Base-by-base conservation (phyloP, 805 yeast genomes). In the Sugiyamaella marilandica region DNA sequence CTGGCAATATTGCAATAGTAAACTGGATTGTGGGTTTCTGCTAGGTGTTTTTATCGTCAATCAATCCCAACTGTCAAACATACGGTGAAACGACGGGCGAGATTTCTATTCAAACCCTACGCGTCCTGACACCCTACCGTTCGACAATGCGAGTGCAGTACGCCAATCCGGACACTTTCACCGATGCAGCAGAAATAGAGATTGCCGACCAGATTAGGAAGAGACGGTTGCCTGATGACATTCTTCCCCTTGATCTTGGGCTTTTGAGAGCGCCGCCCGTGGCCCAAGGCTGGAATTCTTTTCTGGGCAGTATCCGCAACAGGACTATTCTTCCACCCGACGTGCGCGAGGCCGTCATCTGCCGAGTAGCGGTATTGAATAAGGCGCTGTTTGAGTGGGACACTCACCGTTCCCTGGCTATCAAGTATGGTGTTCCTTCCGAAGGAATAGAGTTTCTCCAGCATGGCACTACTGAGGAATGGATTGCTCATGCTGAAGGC, bases 351-450 rank as follows among this genome's bases (percentile, higher is more conserved):
- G n/a, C 44, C 26, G 48, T 47, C 19, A 50, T 50, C 13, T 39
- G 53, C 31, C 19, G 53, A 5, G 53, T 50, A 10, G 53, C 48
- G 5, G 41, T 18, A n/a, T 32, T 50, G 36, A 50, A 50, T 31
- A 44, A 35, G 41, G 53, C 53, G 14, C 34, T 39, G 14, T 50
- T 18, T 35, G 53, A 45, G 13, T 50, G 53, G 53, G 53, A 50
- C n/a, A 11, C 26, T 2, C 53, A 50, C 24, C 4, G 21, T 11
- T 18, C 14, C n/a, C 13, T 44, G 3, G 53, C 53, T 5, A n/a
- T 24, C 11, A 19, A 35, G 14, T 26, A 24, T 10, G 53, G 53
- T 10, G 50, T 50, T 10, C 11, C 18, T 16, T 14, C 19, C 7
- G 11, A 31, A 9, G 41, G 52, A 8, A 19, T 50, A 36, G 32